Base-by-base conservation (phyloP, 2,329 filamentous ascomycete species). In the Penicillium thymicola region DNA sequence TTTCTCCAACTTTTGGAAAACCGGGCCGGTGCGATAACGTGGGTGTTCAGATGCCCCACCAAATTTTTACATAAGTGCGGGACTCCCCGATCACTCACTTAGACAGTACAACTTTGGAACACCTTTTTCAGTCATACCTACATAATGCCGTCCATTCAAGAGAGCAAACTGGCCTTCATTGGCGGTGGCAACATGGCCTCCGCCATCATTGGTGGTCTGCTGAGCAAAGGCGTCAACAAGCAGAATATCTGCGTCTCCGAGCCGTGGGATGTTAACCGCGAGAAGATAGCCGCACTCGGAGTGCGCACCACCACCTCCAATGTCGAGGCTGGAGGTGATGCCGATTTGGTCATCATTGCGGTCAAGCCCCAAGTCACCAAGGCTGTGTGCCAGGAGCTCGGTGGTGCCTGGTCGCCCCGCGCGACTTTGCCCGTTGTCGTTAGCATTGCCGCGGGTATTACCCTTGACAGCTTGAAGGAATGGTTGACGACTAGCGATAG, bases 131-230 rank as follows among this genome's bases (percentile, higher is more conserved):
- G 36, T 43, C 36, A 54, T 25, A 41, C 32, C 28, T 30, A 51
- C 36, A 65, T 46, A 44, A 69, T 67, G 67, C 62, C 66, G 5
- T 62, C 67, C 50, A 64, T 72, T 18, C 69, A 70, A 62, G 55
- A 67, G 18, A 72, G 69, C 64, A 69, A 67, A 38, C 58, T 72
- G 57, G 67, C 69, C 69, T 72, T 72, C 58, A 71, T 72, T 30
- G 70, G 70, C 57, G 70, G 70, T 27, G 70, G 70, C 58, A 72
- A 72, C 62, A 72, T 72, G 70, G 70, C 70, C 55, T 70, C 69
- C 30, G 70, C 70, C 52, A 72, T 72, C 28, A 72, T 72, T 48
- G 63, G 66, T 43, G 70, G 70, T 18, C 67, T 72, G 2, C 54
- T 70, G 18, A 60, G 41, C 53, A 67, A 69, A 21, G 67, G 65